Evolutionary conservation across 2,329 filamentous ascomycete species (phyloP).

Genomic region (Phoma herbarum): DNA sequence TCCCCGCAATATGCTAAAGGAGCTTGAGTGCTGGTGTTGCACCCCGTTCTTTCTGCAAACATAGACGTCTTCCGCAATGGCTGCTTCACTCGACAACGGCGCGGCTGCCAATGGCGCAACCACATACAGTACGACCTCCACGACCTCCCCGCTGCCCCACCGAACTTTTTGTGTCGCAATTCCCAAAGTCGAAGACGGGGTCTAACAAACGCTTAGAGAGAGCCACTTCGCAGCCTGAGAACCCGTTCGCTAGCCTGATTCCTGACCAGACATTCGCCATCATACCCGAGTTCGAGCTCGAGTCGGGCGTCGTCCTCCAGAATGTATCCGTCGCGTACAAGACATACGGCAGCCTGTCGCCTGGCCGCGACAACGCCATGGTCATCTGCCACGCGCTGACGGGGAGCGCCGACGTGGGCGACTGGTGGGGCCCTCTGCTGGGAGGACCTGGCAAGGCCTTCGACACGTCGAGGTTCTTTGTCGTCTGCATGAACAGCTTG

Average conservation of each 20-base stretch:
- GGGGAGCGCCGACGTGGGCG: slow-evolving; percentile 82
- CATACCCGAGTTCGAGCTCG: slow-evolving; percentile 88
- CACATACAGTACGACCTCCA: slow-evolving; percentile 36
- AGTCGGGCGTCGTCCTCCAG: slow-evolving; percentile 83
- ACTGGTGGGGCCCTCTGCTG: slow-evolving; percentile 88
- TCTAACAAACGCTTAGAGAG: slow-evolving; percentile 43
- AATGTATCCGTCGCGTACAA: slow-evolving; percentile 77
- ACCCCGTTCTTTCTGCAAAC: slow-evolving; percentile 14
- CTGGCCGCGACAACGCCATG: slow-evolving; percentile 67
- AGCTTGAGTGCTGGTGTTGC: slow-evolving; percentile 20
- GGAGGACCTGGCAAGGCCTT: slow-evolving; percentile 81
- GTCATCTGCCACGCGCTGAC: slow-evolving; percentile 85
- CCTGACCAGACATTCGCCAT: slow-evolving; percentile 87
- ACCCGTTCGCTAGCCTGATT: slow-evolving; percentile 87
- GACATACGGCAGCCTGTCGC: slow-evolving; percentile 66
- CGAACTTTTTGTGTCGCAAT: not conserved
- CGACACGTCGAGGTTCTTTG: slow-evolving; percentile 83
- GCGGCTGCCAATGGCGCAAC: slow-evolving; percentile 33
- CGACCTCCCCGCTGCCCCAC: slow-evolving; percentile 1
- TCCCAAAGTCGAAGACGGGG: too few species aligned
- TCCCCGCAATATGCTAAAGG: slow-evolving; percentile 36
- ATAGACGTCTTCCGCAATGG: slow-evolving; percentile 28
- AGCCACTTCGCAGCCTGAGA: slow-evolving; percentile 77
- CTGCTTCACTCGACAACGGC: slow-evolving; percentile 20
- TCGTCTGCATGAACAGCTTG: slow-evolving; percentile 85